phyloP scores from a whole-genome alignment of 352 stramenopile species.

The Phytopythium chamaehyphon region DNA sequence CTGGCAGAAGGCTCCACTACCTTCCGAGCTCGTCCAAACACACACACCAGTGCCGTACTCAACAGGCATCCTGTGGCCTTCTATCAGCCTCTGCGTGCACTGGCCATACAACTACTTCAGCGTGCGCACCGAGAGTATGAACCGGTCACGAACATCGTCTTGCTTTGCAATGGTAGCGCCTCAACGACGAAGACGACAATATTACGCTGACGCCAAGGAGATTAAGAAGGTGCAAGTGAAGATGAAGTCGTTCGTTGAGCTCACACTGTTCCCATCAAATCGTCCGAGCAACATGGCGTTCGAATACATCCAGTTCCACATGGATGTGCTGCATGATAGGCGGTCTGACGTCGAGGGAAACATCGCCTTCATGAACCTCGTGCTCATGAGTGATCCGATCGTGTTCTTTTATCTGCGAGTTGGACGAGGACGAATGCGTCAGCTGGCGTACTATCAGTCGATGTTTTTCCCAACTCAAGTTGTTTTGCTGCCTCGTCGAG shows the following conservation, averaged over 20 bases:
- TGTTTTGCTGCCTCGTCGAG: conserved; percentile 14
- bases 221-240: background rate
- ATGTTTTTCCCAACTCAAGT: conserved; percentile 16
- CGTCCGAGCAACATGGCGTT: conserved; percentile 5
- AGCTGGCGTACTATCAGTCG: conserved; percentile 17
- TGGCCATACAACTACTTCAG: conserved; percentile 33
- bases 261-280: conserved; percentile 3
- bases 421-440: too few species aligned
- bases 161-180: background rate
- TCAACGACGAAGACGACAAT: background rate
- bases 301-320: conserved; percentile 24
- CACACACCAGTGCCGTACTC: conserved; percentile 26
- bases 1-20: background rate
- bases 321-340: conserved; percentile 17
- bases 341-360: conserved; percentile 21
- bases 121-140: conserved; percentile 10
- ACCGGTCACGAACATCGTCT: conserved; percentile 8
- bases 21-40: background rate
- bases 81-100: conserved; percentile 21
- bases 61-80: conserved; percentile 24
- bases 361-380: conserved; percentile 33
- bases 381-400: conserved; percentile 36
- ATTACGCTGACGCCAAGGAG: background rate
- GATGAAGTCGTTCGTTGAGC: conserved; percentile 1
- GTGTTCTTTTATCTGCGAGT: conserved; percentile 19